Evolutionary conservation across 352 stramenopile species (phyloP).

Genomic region (Thalassiosira mediterranea): DNA sequence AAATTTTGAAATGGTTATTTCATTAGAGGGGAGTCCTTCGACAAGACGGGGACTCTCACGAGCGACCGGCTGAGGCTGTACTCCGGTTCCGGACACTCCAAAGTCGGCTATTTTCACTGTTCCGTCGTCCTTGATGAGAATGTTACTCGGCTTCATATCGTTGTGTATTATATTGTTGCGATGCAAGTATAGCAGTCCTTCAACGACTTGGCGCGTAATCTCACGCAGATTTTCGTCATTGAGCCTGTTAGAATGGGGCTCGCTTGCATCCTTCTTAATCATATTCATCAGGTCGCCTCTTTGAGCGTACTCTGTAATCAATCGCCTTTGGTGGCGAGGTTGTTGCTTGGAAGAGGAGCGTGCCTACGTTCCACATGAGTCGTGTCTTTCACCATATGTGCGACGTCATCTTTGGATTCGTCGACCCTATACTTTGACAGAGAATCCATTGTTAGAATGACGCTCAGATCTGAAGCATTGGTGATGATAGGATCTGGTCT

Average conservation of each 20-base stretch:
- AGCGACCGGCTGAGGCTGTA: constrained; percentile 95
- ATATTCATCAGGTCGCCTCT: constrained; percentile 8
- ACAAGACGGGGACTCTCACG: constrained; percentile 98
- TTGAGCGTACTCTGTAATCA: not conserved
- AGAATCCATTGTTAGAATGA: no score
- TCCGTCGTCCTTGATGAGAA: constrained; percentile 91
- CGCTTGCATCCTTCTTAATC: not conserved
- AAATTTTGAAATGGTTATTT: no score
- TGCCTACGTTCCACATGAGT: not conserved
- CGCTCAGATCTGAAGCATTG: no score
- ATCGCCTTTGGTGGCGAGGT: not conserved
- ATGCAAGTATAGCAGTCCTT: constrained; percentile 89
- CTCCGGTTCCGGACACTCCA: constrained; percentile 89
- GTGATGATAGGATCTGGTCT: no score
- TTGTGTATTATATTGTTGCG: constrained; percentile 90
- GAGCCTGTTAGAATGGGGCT: not conserved
- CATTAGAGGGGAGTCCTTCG: no score
- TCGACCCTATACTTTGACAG: no score
- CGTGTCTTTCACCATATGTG: constrained; percentile 1
- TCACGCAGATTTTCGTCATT: not conserved
- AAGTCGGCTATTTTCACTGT: constrained; percentile 94
- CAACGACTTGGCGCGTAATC: constrained; percentile 83
- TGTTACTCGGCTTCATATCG: constrained; percentile 91
- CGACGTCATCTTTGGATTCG: no score
- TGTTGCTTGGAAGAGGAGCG: not conserved